These are phyloP conservation scores for Eucalyptus viminalis DNA, from an alignment of 345 rosid genomes.

Conservation along the genomic window DNA sequence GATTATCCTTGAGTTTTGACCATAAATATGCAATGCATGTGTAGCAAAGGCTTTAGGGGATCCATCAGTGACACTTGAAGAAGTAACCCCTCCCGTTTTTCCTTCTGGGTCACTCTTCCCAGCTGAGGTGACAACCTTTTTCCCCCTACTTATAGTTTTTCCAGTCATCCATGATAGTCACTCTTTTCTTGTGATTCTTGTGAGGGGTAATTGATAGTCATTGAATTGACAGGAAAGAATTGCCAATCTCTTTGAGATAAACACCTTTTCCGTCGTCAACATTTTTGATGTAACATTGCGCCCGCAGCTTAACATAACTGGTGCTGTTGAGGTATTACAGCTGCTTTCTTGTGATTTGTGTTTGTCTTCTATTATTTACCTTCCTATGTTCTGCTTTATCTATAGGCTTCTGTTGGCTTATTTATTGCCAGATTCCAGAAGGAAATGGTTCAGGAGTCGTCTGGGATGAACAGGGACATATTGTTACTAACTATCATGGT, in stretches of 20 bases:
- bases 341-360: neutral
- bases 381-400: neutral
- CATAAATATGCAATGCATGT: neutral
- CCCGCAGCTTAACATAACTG: constrained; percentile 85
- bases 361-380: neutral
- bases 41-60: constrained; percentile 84
- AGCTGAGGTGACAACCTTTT: constrained; percentile 41
- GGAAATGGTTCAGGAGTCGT: constrained; percentile 99
- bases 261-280: constrained; percentile 85
- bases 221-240: constrained; percentile 57
- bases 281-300: constrained; percentile 89
- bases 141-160: neutral
- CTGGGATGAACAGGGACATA: constrained; percentile 82
- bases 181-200: neutral
- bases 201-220: neutral
- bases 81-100: constrained; percentile 71
- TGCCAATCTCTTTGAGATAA: constrained; percentile 73
- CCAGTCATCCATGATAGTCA: neutral
- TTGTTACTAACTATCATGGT: constrained; percentile 97
- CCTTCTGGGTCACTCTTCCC: constrained; percentile 83
- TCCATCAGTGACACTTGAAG: constrained; percentile 66
- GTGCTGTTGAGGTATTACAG: constrained; percentile 71
- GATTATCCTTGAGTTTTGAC: neutral
- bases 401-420: neutral
- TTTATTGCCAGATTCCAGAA: constrained; percentile 70